Conservation (phyloP, 331 rosid genomes). For the Acacia pycnantha region DNA sequence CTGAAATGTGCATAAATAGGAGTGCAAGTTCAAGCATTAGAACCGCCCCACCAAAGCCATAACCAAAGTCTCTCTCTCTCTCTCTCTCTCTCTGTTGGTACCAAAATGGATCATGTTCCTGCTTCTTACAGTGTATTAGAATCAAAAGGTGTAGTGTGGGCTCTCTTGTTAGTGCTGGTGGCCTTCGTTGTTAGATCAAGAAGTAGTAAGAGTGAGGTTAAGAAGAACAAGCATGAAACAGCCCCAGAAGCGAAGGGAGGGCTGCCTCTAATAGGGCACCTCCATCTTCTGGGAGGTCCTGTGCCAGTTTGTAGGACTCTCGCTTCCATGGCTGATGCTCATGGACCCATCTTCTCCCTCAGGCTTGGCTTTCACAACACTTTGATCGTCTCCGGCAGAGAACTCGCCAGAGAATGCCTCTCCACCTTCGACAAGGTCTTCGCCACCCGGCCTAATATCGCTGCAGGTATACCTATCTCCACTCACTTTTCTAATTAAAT, state of each 20-base stretch:
- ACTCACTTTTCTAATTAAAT: no score
- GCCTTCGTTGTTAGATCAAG: slow-evolving; percentile 5
- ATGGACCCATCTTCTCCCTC: slow-evolving; percentile 51
- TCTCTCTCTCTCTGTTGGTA: neutral
- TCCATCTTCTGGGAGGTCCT: slow-evolving; percentile 44
- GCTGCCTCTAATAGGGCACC: slow-evolving; percentile 66
- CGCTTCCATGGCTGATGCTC: slow-evolving; percentile 43
- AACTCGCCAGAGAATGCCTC: slow-evolving; percentile 50
- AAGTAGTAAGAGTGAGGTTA: neutral
- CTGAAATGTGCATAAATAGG: neutral
- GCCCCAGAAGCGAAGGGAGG: slow-evolving; percentile 45
- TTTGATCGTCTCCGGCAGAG: slow-evolving; percentile 42
- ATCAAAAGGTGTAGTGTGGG: slow-evolving; percentile 8
- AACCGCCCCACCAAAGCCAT: neutral
- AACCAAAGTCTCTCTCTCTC: neutral
- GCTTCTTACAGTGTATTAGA: neutral
- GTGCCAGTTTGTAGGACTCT: slow-evolving; percentile 44
- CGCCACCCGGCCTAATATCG: slow-evolving; percentile 48
- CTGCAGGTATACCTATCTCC: slow-evolving; percentile 45
- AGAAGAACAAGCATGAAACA: neutral
- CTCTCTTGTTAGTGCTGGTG: neutral
- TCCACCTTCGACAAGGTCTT: slow-evolving; percentile 45
- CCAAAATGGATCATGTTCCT: slow-evolving; percentile 34
- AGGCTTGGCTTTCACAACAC: slow-evolving; percentile 40
- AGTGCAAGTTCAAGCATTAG: neutral